Base-by-base conservation (phyloP, 2,329 filamentous ascomycete genomes). In the Cladophialophora carrionii region DNA sequence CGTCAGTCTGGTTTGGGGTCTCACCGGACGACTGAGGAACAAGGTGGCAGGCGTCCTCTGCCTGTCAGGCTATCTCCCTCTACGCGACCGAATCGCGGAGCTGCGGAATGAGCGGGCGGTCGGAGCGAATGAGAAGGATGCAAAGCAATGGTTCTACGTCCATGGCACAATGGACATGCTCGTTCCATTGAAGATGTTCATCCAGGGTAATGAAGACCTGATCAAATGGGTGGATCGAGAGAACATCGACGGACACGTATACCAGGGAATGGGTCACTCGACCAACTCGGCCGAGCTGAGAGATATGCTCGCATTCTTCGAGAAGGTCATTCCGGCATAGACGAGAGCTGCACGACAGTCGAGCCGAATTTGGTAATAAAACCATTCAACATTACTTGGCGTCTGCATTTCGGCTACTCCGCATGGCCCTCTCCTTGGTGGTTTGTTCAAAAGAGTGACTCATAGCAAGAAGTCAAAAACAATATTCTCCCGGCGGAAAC, bases 261-360 rank as follows among this genome's bases (percentile, higher is more conserved):
- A 84, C 72, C 78, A 83, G 57, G 80, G 79, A 0, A 74, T 83
- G 72, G 80, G 78, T 0, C 82, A 84, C 75, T 73, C 74, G 9
- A 75, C 81, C 43, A 74, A 69, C 61, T 78, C 77, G 10, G 70
- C 75, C 12, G 77, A 82, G 68, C 70, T 84, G 65, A 75, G 78
- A 67, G 81, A 84, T 72, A 70, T 84, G 61, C 80, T 71, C 48
- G 61, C 52, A n/a, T 71, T 68, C 29, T 65, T 71, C 32, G 61
- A 64, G 12, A 62, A 56, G 49, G 64, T 70, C 48, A 63, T 71
- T 24, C 68, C 70, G 10, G 62, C 60, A 7, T 71, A 60, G 66
- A 14, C 14, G 34, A 9, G 48, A 52, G 48, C 14, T 20, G 37
- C n/a, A n/a, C 17, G 37, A n/a, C 17, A 41, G 5, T n/a, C 8